These are phyloP conservation scores for Acer campestre DNA, from an alignment of 345 rosid species.

Conservation along the genomic window DNA sequence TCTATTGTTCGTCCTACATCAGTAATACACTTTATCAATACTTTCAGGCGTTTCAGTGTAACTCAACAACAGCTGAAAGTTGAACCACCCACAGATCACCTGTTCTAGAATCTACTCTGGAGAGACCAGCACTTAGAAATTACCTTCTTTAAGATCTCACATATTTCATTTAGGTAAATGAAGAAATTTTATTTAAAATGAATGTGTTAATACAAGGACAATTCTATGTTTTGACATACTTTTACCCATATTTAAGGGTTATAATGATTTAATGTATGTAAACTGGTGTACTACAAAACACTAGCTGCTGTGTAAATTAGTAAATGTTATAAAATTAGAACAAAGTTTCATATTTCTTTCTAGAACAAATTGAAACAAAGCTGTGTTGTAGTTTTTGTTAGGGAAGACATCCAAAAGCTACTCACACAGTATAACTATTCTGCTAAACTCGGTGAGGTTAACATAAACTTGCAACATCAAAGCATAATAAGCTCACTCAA, in stretches of 20 bases:
- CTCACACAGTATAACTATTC: not conserved
- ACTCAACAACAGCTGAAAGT: not conserved
- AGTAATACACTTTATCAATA: not conserved
- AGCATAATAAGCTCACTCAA: not conserved
- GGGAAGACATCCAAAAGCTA: not conserved
- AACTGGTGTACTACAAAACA: not conserved
- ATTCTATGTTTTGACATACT: not conserved
- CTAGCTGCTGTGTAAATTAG: not conserved
- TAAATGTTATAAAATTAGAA: not conserved
- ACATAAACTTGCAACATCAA: conserved; percentile 12
- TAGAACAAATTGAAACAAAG: not conserved
- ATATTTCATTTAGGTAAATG: not conserved
- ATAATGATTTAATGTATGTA: not conserved
- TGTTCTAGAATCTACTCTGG: not conserved
- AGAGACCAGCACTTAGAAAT: not conserved
- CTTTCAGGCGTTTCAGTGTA: not conserved
- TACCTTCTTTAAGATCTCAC: not conserved
- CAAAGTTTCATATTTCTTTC: not conserved
- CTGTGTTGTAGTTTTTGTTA: not conserved
- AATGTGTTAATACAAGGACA: not conserved
- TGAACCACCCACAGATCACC: not conserved
- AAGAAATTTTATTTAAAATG: not conserved
- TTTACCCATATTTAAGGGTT: not conserved
- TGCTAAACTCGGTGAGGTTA: not conserved
- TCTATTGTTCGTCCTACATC: too few species aligned